phyloP scores from a whole-genome alignment of 2,329 filamentous ascomycete species.

The Akanthomyces dipterigenus region DNA sequence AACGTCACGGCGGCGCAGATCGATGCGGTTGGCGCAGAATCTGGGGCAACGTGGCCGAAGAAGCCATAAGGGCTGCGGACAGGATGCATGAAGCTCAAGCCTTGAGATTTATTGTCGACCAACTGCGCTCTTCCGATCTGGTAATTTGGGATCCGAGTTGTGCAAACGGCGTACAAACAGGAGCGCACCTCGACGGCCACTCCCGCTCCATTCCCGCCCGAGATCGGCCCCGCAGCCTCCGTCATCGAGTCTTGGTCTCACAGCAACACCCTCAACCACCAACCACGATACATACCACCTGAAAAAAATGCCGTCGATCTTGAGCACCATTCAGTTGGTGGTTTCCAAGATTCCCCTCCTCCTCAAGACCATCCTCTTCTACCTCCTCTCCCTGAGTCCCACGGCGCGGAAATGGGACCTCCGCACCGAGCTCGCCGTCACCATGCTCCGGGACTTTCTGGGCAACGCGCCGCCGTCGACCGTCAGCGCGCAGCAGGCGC shows the following conservation, averaged over 20 bases:
- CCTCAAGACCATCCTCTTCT: constrained; percentile 2
- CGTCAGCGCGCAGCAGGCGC: constrained; percentile 14
- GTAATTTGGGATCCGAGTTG: background rate
- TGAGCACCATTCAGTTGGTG: background rate
- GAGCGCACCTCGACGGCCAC: background rate
- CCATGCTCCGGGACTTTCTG: constrained; percentile 8
- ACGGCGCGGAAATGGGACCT: constrained; percentile 12
- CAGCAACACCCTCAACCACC: background rate
- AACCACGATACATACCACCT: background rate
- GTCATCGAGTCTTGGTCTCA: background rate
- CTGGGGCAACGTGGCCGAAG: background rate
- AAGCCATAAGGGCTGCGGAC: background rate
- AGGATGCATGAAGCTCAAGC: background rate
- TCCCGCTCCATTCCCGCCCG: background rate
- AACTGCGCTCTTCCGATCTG: background rate
- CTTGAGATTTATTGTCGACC: too few species aligned
- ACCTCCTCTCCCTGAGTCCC: background rate
- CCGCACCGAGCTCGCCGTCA: constrained; percentile 7
- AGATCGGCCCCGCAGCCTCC: background rate
- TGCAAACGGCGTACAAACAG: background rate
- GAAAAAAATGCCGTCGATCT: background rate
- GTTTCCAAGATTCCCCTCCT: constrained; percentile 3
- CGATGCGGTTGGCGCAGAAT: background rate
- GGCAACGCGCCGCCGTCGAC: constrained; percentile 5
- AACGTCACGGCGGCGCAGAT: background rate